These are phyloP conservation scores for Logfia minima DNA, from an alignment of 129 eudicot species.

Conservation along the genomic window DNA sequence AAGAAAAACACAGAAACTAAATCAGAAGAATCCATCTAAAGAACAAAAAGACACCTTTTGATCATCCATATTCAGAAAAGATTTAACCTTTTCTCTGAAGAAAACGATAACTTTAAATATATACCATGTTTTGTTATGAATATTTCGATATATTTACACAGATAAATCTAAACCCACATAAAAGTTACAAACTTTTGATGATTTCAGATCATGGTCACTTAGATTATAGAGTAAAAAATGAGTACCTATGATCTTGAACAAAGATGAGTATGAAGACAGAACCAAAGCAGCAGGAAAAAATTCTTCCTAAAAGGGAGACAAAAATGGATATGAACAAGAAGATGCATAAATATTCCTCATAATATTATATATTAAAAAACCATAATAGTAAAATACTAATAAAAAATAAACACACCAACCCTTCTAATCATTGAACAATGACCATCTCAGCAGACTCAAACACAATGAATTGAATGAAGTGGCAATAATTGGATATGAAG, in stretches of 20 bases:
- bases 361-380: conserved; percentile 6
- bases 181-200: conserved; percentile 20
- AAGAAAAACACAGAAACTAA: conserved; percentile 14
- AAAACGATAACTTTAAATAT: not conserved
- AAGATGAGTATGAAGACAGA: conserved; percentile 32
- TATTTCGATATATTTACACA: not conserved
- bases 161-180: not conserved
- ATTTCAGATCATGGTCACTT: conserved; percentile 14
- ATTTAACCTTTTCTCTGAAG: not conserved
- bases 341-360: conserved; percentile 27
- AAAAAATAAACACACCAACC: conserved; percentile 52
- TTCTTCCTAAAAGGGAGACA: conserved; percentile 53
- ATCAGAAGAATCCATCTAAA: not conserved
- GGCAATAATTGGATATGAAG: conserved; percentile 37
- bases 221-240: conserved; percentile 10
- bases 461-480: conserved; percentile 37
- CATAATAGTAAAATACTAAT: conserved; percentile 24
- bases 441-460: conserved; percentile 38
- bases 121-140: not conserved
- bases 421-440: conserved; percentile 76
- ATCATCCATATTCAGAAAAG: conserved; percentile 12
- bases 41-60: conserved; percentile 1
- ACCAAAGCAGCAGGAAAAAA: conserved; percentile 38
- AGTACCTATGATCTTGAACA: conserved; percentile 33
- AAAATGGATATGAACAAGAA: conserved; percentile 53